Evolutionary conservation across 225 moss, liverwort and hornwort species (phyloP).

Genomic region (Straminergon stramineum): DNA sequence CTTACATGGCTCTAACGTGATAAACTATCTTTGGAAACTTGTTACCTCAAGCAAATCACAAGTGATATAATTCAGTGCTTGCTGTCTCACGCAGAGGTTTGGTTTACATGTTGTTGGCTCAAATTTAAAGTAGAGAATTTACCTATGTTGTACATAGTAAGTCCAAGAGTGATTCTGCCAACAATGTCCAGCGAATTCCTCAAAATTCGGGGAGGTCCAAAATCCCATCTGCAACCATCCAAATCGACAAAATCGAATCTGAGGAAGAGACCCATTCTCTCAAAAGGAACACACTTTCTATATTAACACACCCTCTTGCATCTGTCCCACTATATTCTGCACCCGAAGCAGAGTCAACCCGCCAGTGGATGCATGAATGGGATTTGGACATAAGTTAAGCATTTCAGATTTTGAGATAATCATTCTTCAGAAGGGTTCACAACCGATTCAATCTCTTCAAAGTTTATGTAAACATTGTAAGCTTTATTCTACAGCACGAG

Average conservation of each 20-base stretch:
- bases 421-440: neutral
- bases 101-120: neutral
- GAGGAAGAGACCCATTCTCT: neutral
- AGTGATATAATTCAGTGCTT: neutral
- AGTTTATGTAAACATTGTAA: neutral
- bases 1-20: neutral
- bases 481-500: neutral
- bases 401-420: neutral
- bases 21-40: neutral
- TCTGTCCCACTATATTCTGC: no score
- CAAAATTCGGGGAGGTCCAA: constrained; percentile 18
- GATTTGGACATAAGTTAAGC: neutral
- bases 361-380: neutral
- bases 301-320: neutral
- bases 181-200: constrained; percentile 29
- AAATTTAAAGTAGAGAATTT: neutral
- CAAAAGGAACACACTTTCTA: neutral
- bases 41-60: neutral
- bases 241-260: neutral
- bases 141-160: constrained; percentile 44
- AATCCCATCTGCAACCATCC: constrained; percentile 20
- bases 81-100: neutral
- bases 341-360: neutral
- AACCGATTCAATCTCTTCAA: neutral
- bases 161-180: constrained; percentile 32